A percentile compares a stretch with the other conserved stretches of the same genome.
phyloP scores from a whole-genome alignment of 768 basidiomycete genomes.

The Russula olivacea region DNA sequence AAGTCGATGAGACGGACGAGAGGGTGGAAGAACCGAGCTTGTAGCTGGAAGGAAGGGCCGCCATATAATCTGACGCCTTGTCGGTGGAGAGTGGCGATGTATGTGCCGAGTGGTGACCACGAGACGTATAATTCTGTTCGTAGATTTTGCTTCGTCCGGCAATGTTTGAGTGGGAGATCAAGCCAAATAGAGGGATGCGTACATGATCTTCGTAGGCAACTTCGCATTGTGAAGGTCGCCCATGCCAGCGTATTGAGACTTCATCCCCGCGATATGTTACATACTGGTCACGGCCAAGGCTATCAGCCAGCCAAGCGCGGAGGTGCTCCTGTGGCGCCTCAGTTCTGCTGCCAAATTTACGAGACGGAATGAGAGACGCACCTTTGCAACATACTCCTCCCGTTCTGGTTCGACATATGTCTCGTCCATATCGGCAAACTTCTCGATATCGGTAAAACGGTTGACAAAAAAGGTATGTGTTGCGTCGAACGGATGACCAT shows the following conservation, averaged over 20 bases:
- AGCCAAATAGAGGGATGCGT: slow-evolving; percentile 28
- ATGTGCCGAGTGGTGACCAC: slow-evolving; percentile 97
- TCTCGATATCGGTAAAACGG: slow-evolving; percentile 85
- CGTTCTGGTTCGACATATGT: slow-evolving; percentile 67
- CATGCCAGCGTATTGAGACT: slow-evolving; percentile 88
- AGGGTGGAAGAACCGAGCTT: slow-evolving; percentile 91
- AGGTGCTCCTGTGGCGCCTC: slow-evolving; percentile 71
- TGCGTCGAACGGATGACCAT: slow-evolving; percentile 80
- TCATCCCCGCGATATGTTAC: slow-evolving; percentile 90
- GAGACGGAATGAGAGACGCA: slow-evolving; percentile 32
- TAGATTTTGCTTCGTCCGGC: slow-evolving; percentile 43
- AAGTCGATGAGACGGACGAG: slow-evolving; percentile 95
- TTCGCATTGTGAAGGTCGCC: slow-evolving; percentile 82
- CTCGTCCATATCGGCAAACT: slow-evolving; percentile 70
- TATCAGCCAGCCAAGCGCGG: slow-evolving; percentile 90
- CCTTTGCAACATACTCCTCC: slow-evolving; percentile 72
- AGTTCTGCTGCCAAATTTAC: not conserved
- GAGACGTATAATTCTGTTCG: slow-evolving; percentile 97
- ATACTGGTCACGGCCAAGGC: slow-evolving; percentile 91
- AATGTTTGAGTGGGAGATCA: slow-evolving; percentile 5
- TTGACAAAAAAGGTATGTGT: slow-evolving; percentile 82
- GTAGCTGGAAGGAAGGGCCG: slow-evolving; percentile 81
- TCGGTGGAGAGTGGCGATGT: slow-evolving; percentile 86
- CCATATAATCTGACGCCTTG: slow-evolving; percentile 97
- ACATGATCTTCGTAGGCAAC: slow-evolving; percentile 70